Evolutionary conservation across 176 grass and related monocot species (phyloP), one percentile per base, ranked within the genome.

Genomic region (Poa pratensis): DNA sequence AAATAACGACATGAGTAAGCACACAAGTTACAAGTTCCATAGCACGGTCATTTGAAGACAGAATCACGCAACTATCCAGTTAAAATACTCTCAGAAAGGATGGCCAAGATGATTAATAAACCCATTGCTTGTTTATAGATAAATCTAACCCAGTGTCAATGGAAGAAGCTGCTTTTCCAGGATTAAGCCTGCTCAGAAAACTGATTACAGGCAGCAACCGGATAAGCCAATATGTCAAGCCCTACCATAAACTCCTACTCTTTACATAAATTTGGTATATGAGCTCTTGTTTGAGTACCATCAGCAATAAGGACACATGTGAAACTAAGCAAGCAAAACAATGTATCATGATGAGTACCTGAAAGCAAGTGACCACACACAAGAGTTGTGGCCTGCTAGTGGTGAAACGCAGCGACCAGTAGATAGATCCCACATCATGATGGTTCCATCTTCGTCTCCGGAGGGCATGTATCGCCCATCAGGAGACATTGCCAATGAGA

Each of bases 401-500:
- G 96, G 96, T 76, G 93, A 98, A 69, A 95, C 79, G 1, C 87
- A 98, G 42, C 83, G 85, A 75, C 91, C 91, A 78, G 77, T 89
- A 26, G 91, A 95, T 37, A 98, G 96, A 90, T 98, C 96, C 96
- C 96, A 98, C 59, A 98, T 83, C 89, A 98, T 95, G 85, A 98
- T 95, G 74, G 86, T 88, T 76, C 96, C 96, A 92, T 98, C 93
- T 87, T 98, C 91, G 81, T 98, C 93, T 20, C 96, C 96, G 1
- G 96, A 98, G 45, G 96, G 93, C 89, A 98, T 94, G 83, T 94
- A 98, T 57, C 90, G 86, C 52, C 96, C 96, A 79, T 98, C 93
- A 81, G 93, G 91, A 78, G 96, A 98, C 89, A 98, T 92, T 73
- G 96, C 93, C 86, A 98, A 77, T 78, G 96, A 98, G 17, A 98